Conservation (phyloP, 2,329 filamentous ascomycete species). For the Coleophoma cylindrospora region DNA sequence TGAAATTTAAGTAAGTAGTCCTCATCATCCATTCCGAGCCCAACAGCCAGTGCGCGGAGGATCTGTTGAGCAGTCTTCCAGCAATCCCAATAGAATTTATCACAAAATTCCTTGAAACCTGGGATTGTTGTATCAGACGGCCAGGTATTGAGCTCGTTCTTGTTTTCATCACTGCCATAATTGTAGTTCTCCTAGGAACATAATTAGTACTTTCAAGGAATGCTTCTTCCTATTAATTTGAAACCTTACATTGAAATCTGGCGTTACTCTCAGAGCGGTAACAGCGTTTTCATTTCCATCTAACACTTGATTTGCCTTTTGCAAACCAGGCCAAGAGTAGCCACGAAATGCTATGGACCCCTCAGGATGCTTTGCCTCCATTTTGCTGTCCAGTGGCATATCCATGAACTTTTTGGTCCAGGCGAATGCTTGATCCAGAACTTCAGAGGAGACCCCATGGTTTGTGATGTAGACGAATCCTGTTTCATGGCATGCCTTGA, state of each 20-base stretch:
- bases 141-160: conserved; percentile 40
- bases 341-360: conserved; percentile 4
- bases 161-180: conserved; percentile 39
- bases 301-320: conserved; percentile 5
- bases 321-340: conserved; percentile 6
- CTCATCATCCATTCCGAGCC: conserved; percentile 5
- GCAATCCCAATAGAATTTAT: conserved; percentile 32
- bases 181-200: conserved; percentile 40
- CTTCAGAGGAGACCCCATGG: conserved; percentile 3
- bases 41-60: conserved; percentile 6
- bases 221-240: too few species aligned
- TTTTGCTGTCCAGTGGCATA: conserved; percentile 4
- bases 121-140: conserved; percentile 35
- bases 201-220: neutral
- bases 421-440: conserved; percentile 5
- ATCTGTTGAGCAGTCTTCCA: conserved; percentile 3
- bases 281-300: neutral
- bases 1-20: conserved; percentile 6
- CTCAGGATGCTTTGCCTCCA: conserved; percentile 1
- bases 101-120: conserved; percentile 39
- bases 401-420: conserved; percentile 6
- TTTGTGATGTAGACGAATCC: conserved; percentile 12
- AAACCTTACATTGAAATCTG: conserved; percentile 7
- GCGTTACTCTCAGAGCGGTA: neutral
- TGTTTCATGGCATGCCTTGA: conserved; percentile 6